phyloP scores from a whole-genome alignment of 768 basidiomycete genomes.

The Naganishia randhawae region DNA sequence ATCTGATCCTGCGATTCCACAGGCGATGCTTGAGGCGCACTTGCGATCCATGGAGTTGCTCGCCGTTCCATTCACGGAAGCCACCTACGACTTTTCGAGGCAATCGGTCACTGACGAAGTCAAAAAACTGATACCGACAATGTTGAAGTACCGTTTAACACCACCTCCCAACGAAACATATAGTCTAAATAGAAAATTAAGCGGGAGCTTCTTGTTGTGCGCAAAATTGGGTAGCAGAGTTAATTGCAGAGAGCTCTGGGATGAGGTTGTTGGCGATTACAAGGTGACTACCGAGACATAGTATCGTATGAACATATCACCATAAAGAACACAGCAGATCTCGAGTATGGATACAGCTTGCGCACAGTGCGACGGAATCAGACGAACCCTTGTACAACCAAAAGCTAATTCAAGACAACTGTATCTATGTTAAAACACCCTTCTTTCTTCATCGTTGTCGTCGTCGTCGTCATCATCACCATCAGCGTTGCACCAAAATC shows the following conservation, averaged over 20 bases:
- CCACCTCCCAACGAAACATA: conserved; percentile 94
- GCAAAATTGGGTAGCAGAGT: conserved; percentile 67
- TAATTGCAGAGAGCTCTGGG: conserved; percentile 72
- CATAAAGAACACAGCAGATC: neutral
- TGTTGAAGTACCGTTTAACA: conserved; percentile 81
- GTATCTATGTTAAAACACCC: conserved; percentile 1
- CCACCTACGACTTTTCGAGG: conserved; percentile 71
- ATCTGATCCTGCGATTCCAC: neutral
- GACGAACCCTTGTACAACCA: conserved; percentile 8
- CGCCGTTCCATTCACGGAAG: conserved; percentile 76
- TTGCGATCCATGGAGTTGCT: conserved; percentile 76
- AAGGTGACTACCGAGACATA: conserved; percentile 28
- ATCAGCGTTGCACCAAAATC: conserved; percentile 26
- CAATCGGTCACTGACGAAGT: conserved; percentile 69
- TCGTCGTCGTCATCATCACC: conserved; percentile 24
- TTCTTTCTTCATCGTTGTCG: conserved; percentile 19
- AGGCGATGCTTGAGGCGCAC: conserved; percentile 85
- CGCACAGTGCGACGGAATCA: neutral
- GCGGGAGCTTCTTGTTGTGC: conserved; percentile 54
- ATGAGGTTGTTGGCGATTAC: conserved; percentile 58
- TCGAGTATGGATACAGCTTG: conserved; percentile 10
- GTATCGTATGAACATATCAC: neutral
- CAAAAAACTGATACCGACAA: conserved; percentile 75
- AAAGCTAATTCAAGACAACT: neutral
- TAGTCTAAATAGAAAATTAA: conserved; percentile 70